Evolutionary conservation across 306 rosid species (phyloP).

Genomic region (Lathyrus oleraceus): DNA sequence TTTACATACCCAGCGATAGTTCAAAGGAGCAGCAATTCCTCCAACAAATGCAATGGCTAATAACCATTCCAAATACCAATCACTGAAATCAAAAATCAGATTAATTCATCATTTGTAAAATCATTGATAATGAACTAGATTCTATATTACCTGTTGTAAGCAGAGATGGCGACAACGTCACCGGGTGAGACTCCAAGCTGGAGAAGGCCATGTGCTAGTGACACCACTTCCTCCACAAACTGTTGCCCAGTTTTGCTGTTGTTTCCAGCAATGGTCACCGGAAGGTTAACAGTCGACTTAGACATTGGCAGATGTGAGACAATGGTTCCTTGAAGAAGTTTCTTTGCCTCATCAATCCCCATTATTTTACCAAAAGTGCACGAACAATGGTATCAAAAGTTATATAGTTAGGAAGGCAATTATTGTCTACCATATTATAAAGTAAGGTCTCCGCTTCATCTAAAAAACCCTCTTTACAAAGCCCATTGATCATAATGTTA

Average conservation of each 20-base stretch:
- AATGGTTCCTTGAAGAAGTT: conserved; percentile 27
- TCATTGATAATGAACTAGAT: background rate
- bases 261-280: conserved; percentile 53
- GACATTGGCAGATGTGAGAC: conserved; percentile 83
- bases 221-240: conserved; percentile 57
- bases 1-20: conserved; percentile 82
- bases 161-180: conserved; percentile 73
- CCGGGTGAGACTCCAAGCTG: conserved; percentile 60
- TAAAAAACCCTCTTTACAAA: conserved; percentile 36
- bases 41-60: conserved; percentile 39
- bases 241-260: conserved; percentile 53
- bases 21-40: conserved; percentile 77
- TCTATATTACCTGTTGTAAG: conserved; percentile 58
- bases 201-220: conserved; percentile 58
- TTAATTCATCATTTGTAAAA: background rate
- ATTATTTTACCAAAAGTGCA: conserved; percentile 22
- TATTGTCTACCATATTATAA: conserved; percentile 33
- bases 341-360: background rate
- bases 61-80: too few species aligned
- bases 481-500: conserved; percentile 43
- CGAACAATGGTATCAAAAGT: conserved; percentile 43
- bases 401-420: conserved; percentile 30
- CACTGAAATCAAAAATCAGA: background rate
- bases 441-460: conserved; percentile 41
- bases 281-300: conserved; percentile 50